These are phyloP conservation scores for Microstegium vimineum DNA, from an alignment of 176 grass and related monocot species.

Conservation along the genomic window DNA sequence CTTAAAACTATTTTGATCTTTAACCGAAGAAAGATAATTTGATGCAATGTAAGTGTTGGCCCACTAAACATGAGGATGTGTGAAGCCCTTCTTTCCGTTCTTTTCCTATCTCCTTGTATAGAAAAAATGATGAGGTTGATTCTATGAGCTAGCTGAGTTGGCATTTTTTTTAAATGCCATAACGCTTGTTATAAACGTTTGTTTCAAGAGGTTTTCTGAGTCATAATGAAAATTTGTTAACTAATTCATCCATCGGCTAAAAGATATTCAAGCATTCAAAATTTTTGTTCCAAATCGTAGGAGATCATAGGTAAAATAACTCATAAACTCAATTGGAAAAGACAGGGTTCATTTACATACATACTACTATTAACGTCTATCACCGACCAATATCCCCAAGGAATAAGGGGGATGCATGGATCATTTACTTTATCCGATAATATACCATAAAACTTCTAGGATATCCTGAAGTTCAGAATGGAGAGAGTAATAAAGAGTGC, in stretches of 20 bases:
- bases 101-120: no score
- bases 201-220: neutral
- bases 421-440: neutral
- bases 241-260: neutral
- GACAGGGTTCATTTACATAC: neutral
- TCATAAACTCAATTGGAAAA: no score
- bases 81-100: neutral
- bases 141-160: no score
- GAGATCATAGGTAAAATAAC: no score
- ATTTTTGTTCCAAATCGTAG: neutral
- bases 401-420: neutral
- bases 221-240: neutral
- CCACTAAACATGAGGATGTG: no score
- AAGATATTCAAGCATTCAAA: neutral
- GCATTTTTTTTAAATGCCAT: no score
- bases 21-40: no score
- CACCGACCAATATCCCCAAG: neutral
- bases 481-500: neutral
- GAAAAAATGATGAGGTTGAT: no score
- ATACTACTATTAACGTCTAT: neutral
- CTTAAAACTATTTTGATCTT: no score
- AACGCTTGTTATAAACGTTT: no score
- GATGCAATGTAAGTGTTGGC: no score
- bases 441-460: neutral
- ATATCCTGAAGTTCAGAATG: neutral